phyloP scores from a whole-genome alignment of 139 green algal species.

The Picochlorum sp. region DNA sequence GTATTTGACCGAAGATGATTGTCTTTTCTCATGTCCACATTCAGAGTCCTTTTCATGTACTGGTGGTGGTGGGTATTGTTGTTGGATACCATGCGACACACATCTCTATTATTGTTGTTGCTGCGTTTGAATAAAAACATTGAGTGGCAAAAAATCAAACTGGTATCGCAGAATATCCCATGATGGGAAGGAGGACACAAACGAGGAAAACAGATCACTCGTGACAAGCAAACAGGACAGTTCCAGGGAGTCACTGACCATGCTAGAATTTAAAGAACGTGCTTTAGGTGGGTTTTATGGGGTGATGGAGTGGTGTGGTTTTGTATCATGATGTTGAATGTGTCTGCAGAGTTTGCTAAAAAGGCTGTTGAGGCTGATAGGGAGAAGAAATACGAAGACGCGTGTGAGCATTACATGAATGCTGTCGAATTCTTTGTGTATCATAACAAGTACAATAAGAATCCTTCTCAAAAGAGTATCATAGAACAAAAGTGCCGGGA shows the following conservation, averaged over 20 bases:
- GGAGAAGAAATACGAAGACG: conserved; percentile 52
- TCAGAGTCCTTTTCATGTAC: no score
- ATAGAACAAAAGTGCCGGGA: conserved; percentile 76
- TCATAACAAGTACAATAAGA: conserved; percentile 91
- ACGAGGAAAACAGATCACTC: not conserved
- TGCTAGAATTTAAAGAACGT: conserved; percentile 67
- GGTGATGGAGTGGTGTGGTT: not conserved
- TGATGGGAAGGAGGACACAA: not conserved
- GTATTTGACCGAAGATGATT: no score
- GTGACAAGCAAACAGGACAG: not conserved
- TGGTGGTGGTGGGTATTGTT: no score
- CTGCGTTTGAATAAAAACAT: no score
- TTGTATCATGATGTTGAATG: conserved; percentile 23
- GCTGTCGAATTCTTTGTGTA: conserved; percentile 58
- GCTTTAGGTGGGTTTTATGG: conserved; percentile 31
- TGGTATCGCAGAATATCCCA: not conserved
- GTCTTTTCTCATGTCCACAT: no score
- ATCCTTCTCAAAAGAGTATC: conserved; percentile 49
- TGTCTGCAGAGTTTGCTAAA: conserved; percentile 60
- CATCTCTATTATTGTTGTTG: no score
- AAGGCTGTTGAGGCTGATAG: conserved; percentile 70
- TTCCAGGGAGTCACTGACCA: conserved; percentile 49
- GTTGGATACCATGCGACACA: no score
- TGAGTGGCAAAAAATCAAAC: no score
- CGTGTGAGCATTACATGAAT: conserved; percentile 52